Evolutionary conservation across 2,329 filamentous ascomycete genomes (phyloP), one percentile per base, ranked within the genome.

Genomic region (Exophiala lecanii-corni): DNA sequence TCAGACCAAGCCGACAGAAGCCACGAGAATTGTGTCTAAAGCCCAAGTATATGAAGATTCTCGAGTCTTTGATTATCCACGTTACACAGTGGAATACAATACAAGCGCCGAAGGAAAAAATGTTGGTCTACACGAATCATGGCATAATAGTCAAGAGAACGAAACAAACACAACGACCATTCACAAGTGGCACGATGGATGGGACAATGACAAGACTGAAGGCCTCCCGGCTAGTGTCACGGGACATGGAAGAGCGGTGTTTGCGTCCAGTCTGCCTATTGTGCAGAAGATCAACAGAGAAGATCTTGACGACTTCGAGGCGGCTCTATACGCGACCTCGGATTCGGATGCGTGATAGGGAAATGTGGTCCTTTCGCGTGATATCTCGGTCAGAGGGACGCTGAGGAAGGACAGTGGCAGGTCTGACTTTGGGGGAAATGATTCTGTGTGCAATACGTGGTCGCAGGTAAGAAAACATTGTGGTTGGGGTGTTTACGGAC

Each of bases 281-380:
- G 18, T 18, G 4, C 17, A 20, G 21, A 37, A 21, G 19, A n/a
- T 9, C 36, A 32, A 45, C 19, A 40, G 18, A 31, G 26, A 32
- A 26, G 23, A 43, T 19, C 36, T 47, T 5, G 43, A 50, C 16
- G 35, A 31, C 19, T 50, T 41, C 32, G 43, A 50, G 28, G 47
- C 47, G 15, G 39, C 47, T 2, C 39, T 43, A 15, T 15, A 43
- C 16, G 43, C 39, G 10, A 26, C 39, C 3, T 43, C 47, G 10
- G 45, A 18, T 17, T 39, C 39, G 15, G 43, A 47, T 15, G 31
- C 26, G 16, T 43, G 23, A 26, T 6, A 12, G 23, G 12, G 23
- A 26, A 26, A 26, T 25, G 25, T 30, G 38, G 36, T 33, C 39
- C n/a, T n/a, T n/a, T n/a, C n/a, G n/a, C n/a, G n/a, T n/a, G n/a